Evolutionary conservation across 2,329 filamentous ascomycete genomes (phyloP), one percentile per base, ranked within the genome.

Genomic region (Xylariaceae sp.): DNA sequence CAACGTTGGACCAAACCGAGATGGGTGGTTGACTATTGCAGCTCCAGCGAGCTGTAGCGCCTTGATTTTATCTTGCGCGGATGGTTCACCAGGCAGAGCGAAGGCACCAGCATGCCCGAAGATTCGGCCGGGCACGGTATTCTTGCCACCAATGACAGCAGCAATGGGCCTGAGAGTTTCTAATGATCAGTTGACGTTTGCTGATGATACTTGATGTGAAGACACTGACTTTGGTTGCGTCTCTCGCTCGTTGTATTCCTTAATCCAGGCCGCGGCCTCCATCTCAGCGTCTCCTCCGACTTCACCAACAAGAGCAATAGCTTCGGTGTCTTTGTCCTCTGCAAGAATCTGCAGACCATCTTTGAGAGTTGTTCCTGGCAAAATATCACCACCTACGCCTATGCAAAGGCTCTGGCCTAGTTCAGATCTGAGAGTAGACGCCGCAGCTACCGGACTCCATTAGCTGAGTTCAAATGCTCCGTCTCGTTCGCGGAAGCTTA

Each of bases 41-140:
- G 81, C 87, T 2, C 87, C 87, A 12, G 80, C 87, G 50, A 78
- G 73, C 64, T 84, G 73, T n/a, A 93, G 75, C 1, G 82, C 79
- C 40, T 76, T 77, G 54, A 87, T 82, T 69, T 93, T 93, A n/a
- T 78, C 75, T 38, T 75, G 71, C 0, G 84, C 81, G 54, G 77
- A 77, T 3, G 83, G 80, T 64, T 92, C 87, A 17, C 85, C 86
- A 6, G 83, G 77, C 1, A 83, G 77, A 48, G 77, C 75, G 75
- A 88, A 89, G 13, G 89, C 89, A 41, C 89, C 89, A 10, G 88
- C 87, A 66, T 93, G 89, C 10, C 89, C 89, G 87, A 92, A 91
- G 41, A 90, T 79, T 18, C 80, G 78, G 13, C 84, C 84, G 14
- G 75, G 72, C 6, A 79, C 78, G n/a, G 85, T 85, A 56, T 82